Conservation (phyloP, 257 asterid species). For the Solanum paucissectum region DNA sequence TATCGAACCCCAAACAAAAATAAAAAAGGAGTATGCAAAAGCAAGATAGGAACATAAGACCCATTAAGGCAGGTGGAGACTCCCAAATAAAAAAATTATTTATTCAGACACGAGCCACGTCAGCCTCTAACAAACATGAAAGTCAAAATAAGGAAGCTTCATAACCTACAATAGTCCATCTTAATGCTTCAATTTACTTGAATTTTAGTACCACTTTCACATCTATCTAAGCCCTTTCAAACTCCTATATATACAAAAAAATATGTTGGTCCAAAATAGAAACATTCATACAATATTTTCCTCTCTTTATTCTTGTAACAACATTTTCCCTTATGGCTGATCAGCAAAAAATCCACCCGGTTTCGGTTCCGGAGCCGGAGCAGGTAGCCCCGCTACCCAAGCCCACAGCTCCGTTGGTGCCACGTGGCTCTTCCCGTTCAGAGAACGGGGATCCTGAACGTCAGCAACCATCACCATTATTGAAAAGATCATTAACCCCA, state of each 20-base stretch:
- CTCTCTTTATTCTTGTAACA: not conserved
- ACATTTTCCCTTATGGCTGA: constrained; percentile 43
- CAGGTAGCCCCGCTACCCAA: constrained; percentile 6
- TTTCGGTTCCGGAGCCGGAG: constrained; percentile 31
- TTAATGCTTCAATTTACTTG: not conserved
- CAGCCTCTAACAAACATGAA: not conserved
- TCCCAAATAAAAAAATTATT: not conserved
- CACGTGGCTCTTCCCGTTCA: constrained; percentile 41
- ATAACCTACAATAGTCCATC: not conserved
- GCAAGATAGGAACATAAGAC: not conserved
- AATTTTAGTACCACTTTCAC: not conserved
- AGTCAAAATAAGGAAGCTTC: not conserved
- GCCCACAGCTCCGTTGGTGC: constrained; percentile 56
- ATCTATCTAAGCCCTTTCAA: not conserved
- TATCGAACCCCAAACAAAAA: fast-evolving
- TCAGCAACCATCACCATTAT: not conserved
- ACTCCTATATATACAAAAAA: not conserved
- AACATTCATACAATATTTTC: not conserved
- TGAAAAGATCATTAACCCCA: not conserved
- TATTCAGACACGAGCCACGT: not conserved
- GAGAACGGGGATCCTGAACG: constrained; percentile 69
- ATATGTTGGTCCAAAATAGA: not conserved
- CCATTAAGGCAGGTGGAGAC: not conserved
- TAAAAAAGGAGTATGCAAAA: not conserved
- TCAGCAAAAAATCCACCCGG: constrained; percentile 64